phyloP scores from a whole-genome alignment of 768 basidiomycete genomes.

The Gautieria morchelliformis region DNA sequence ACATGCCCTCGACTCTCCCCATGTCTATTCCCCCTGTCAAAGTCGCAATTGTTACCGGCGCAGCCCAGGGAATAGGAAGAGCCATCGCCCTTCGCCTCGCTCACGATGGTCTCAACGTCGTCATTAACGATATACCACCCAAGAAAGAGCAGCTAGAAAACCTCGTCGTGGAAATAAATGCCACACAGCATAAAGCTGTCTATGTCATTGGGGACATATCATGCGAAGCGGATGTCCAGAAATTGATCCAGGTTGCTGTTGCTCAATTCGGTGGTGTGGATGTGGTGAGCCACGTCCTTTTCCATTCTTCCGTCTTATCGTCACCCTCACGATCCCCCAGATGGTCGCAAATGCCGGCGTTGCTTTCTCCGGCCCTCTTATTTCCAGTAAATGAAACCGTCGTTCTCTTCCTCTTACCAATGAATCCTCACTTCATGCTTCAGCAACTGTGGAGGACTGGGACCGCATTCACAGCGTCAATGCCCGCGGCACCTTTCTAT shows the following conservation, averaged over 20 bases:
- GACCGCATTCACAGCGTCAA: constrained; percentile 29
- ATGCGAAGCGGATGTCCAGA: constrained; percentile 19
- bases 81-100: constrained; percentile 19
- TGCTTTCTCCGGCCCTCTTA: neutral
- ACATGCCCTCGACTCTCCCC: too few relatives aligned
- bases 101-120: constrained; percentile 13
- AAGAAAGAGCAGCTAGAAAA: constrained; percentile 11
- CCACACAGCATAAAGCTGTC: constrained; percentile 14
- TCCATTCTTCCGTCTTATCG: neutral
- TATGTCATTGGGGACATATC: constrained; percentile 22
- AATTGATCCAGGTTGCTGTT: constrained; percentile 19
- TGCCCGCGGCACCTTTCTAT: constrained; percentile 29
- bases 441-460: constrained; percentile 25
- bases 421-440: neutral
- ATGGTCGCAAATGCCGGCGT: constrained; percentile 20
- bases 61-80: constrained; percentile 19
- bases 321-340: neutral
- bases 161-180: constrained; percentile 20
- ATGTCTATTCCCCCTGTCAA: neutral
- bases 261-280: constrained; percentile 20
- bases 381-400: constrained; percentile 1
- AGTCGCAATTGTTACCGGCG: constrained; percentile 21
- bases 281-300: constrained; percentile 17
- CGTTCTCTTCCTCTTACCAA: neutral
- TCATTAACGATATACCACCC: constrained; percentile 20